Base-by-base conservation (phyloP, 129 eudicot species). In the Logfia minima region DNA sequence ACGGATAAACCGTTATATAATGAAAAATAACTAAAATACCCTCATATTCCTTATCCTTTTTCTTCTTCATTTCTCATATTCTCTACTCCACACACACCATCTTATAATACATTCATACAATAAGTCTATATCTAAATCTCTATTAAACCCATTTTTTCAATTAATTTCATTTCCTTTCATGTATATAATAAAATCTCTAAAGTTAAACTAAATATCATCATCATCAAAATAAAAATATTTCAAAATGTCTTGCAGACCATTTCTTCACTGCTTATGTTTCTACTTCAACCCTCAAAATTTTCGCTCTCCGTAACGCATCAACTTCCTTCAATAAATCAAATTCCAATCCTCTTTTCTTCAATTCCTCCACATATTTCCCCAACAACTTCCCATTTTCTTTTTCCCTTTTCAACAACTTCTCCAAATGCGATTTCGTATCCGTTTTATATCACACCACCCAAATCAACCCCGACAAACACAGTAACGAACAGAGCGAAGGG, bases 251-350 rank as follows among this genome's bases (percentile, higher is more conserved):
- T 3, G 81, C 74, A 4, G 97, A 91, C 98, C 98, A 94, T 66
- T 86, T 94, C 78, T 81, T 75, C 8, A 91, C 97, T 0, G 71
- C 83, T n/a, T n/a, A n/a, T n/a, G n/a, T n/a, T 37, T 85, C 90
- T 2, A 71, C 69, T 39, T 90, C 98, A 17, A 89, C 85, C 69
- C 92, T 69, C 86, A 93, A 87, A 64, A 96, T 93, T 76, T 93
- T 93, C 0, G 98, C 98, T 66, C 95, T 82, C 23, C 98, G 71
- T 0, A 93, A 80, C 1, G 98, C 98, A 63, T 93, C 98, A 1
- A 90, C 96, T 72, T 93, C 98, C 81, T 88, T 93, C 87, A 93
- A 70, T 88, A 93, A 72, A 88, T 93, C 98, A 72, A 93, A 93
- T 21, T 90, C 98, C 37, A 87, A 75, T 0, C 98, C 98, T 37